Evolutionary conservation across 2,329 filamentous ascomycete genomes (phyloP).

Genomic region (Beauveria caledonica): DNA sequence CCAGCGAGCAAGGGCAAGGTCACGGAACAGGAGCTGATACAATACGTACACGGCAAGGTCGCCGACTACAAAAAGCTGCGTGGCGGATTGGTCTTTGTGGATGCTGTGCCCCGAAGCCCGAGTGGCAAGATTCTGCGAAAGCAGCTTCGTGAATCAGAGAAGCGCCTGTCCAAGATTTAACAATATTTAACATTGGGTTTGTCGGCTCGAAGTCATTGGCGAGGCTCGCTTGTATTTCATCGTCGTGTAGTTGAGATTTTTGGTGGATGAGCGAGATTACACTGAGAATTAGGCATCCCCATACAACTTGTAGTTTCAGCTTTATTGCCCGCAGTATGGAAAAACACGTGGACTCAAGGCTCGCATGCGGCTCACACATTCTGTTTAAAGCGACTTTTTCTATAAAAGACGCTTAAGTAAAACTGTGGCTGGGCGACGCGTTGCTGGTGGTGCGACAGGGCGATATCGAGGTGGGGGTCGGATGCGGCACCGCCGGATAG

Average conservation of each 20-base stretch:
- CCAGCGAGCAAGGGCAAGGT: constrained; percentile 17
- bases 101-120: constrained; percentile 60
- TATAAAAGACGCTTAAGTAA: no score
- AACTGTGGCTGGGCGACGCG: no score
- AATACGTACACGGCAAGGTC: constrained; percentile 21
- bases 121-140: constrained; percentile 39
- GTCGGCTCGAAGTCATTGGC: neutral
- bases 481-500: constrained; percentile 4
- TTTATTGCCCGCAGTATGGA: no score
- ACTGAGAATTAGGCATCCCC: no score
- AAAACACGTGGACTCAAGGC: no score
- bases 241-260: no score
- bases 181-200: neutral
- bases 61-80: constrained; percentile 57
- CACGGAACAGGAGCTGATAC: constrained; percentile 19
- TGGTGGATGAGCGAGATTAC: no score
- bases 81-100: constrained; percentile 59
- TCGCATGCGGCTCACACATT: no score
- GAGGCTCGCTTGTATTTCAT: no score
- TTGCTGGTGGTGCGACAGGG: no score
- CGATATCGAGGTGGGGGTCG: neutral
- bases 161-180: constrained; percentile 15
- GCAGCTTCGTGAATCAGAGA: constrained; percentile 27
- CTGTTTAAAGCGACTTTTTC: no score
- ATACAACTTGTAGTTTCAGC: no score